Evolutionary conservation across 2,329 filamentous ascomycete species (phyloP).

Genomic region (Hirsutella minnesotensis): DNA sequence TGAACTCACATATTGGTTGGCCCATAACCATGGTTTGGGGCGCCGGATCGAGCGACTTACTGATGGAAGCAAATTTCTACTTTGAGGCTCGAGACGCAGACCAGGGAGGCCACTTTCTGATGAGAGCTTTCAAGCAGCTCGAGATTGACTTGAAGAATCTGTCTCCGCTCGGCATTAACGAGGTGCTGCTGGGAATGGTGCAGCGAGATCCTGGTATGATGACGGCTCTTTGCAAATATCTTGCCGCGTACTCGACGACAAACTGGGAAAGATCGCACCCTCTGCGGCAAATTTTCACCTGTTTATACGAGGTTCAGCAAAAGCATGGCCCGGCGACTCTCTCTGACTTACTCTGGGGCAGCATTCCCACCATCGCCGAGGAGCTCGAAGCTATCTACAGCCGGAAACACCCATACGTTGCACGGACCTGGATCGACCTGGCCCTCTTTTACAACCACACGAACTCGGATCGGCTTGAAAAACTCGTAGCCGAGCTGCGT

Average conservation of each 20-base stretch:
- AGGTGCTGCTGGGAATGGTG: constrained; percentile 31
- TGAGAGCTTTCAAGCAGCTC: constrained; percentile 30
- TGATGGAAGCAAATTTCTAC: constrained; percentile 30
- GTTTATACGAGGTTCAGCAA: constrained; percentile 31
- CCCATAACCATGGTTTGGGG: constrained; percentile 30
- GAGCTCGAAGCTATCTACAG: constrained; percentile 32
- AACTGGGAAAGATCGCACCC: constrained; percentile 31
- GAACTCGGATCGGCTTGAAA: constrained; percentile 23
- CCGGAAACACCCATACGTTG: constrained; percentile 29
- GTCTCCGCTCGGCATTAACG: constrained; percentile 29
- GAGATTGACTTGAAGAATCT: constrained; percentile 30
- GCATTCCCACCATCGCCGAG: constrained; percentile 28
- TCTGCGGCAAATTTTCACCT: constrained; percentile 28
- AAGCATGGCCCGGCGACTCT: constrained; percentile 29
- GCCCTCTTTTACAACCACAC: constrained; percentile 26
- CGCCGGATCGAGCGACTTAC: constrained; percentile 28
- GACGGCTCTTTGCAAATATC: constrained; percentile 32
- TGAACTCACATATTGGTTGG: constrained; percentile 25
- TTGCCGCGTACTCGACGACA: constrained; percentile 30
- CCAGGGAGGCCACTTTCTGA: constrained; percentile 25
- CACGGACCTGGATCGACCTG: constrained; percentile 28
- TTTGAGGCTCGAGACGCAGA: constrained; percentile 28
- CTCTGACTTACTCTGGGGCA: constrained; percentile 30
- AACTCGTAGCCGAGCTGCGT: constrained; percentile 25
- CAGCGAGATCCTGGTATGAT: constrained; percentile 31